Base-by-base conservation (phyloP, 768 basidiomycete species). In the Calvatia gigantea region DNA sequence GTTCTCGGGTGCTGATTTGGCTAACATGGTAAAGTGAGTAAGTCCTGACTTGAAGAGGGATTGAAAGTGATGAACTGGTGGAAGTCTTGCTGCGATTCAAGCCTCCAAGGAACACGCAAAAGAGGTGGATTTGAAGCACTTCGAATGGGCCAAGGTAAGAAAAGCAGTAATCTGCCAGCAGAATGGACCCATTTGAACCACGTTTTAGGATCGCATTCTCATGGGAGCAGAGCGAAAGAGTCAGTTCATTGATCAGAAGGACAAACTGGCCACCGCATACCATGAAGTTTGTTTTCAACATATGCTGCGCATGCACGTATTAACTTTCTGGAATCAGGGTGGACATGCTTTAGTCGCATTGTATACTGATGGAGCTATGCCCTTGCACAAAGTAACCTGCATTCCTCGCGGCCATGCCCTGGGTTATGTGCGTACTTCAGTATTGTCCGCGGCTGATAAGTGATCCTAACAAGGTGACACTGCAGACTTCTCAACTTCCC, bases 151-250 rank as follows among this genome's bases (percentile, higher is more conserved):
- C 11, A 97, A 92, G 78, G 93, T 90, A 58, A 31, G 56, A 31
- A 35, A 29, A 42, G 29, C 27, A 35, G 49, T 56, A 29, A 37
- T 33, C 27, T 15, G 27, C 19, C 46, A 29, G 4, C 19, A 42
- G 45, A 33, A 32, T 14, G 39, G 29, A 31, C 27, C 44, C 29
- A 29, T 35, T 23, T 49, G 42, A 23, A 27, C 28, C 27, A 23
- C 23, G 35, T 46, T 42, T 44, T 61, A 86, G 89, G 93, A 96
- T 70, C 89, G 93, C 54, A 98, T 98, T 58, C 73, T 97, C 59
- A 95, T 99, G 94, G 97, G 97, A 39, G 92, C 91, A 6, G 96
- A 98, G 70, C 81, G 97, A 59, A 89, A 86, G 74, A 94, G 89
- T 54, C 85, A 88, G 38, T 94, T 85, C 66, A 90, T 98, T 58